A percentile compares a stretch with the other conserved stretches of the same genome.
Evolutionary conservation across 2,329 filamentous ascomycete species (phyloP).

Genomic region (Hypoxylon sp.): DNA sequence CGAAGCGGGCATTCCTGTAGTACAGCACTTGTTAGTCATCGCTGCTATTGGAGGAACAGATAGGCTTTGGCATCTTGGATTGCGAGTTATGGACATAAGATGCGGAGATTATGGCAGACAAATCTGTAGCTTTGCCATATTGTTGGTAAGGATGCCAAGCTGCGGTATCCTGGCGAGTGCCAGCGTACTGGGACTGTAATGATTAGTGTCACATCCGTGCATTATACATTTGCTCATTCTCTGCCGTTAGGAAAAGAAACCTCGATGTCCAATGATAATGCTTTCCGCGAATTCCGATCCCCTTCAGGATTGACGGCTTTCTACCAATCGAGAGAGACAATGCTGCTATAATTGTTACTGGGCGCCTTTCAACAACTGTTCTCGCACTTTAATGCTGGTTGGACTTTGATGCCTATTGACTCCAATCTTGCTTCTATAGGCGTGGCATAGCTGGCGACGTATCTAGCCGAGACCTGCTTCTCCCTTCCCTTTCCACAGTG

Average conservation of each 20-base stretch:
- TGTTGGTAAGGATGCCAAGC: slow-evolving; percentile 4
- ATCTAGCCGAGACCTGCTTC: slow-evolving; percentile 16
- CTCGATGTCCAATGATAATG: slow-evolving; percentile 10
- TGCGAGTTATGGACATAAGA: slow-evolving; percentile 13
- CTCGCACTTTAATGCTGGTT: not conserved
- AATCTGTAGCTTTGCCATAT: not conserved
- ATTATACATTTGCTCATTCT: slow-evolving; percentile 9
- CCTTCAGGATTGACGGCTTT: slow-evolving; percentile 12
- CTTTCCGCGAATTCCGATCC: slow-evolving; percentile 10
- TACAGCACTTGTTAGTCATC: slow-evolving; percentile 10
- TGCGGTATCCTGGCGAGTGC: slow-evolving; percentile 17
- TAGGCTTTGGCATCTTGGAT: not conserved
- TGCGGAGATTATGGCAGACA: slow-evolving; percentile 14
- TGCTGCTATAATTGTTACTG: slow-evolving; percentile 22
- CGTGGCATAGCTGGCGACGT: slow-evolving; percentile 7
- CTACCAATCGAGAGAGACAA: slow-evolving; percentile 13
- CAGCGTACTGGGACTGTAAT: slow-evolving; percentile 16
- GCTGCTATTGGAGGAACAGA: not conserved
- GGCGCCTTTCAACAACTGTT: slow-evolving; percentile 4
- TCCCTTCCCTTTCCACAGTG: slow-evolving; percentile 15
- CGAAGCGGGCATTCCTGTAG: not conserved
- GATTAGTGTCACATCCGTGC: slow-evolving; percentile 6
- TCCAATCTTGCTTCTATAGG: slow-evolving; percentile 15
- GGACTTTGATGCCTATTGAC: slow-evolving; percentile 10
- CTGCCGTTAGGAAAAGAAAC: slow-evolving; percentile 27